Evolutionary conservation across 2,329 filamentous ascomycete genomes (phyloP).

Genomic region (Colletotrichum acutatum): DNA sequence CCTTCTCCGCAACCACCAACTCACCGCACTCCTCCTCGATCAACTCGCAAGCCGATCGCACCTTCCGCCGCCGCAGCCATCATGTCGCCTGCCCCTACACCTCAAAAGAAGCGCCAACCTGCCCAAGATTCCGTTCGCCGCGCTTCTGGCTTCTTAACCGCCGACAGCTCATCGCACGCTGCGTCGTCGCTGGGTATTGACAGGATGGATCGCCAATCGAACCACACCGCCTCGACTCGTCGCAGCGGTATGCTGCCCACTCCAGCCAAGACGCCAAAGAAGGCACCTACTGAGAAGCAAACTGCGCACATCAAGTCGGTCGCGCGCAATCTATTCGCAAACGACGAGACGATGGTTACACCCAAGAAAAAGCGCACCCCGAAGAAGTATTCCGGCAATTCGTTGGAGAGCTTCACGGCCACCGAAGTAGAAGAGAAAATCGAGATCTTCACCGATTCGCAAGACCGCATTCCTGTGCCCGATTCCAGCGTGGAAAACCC

Average conservation of each 20-base stretch:
- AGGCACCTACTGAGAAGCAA: constrained; percentile 64
- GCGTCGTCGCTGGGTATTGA: constrained; percentile 53
- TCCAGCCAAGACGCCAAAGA: constrained; percentile 81
- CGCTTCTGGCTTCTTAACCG: constrained; percentile 57
- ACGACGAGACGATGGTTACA: constrained; percentile 66
- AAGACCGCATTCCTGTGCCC: constrained; percentile 78
- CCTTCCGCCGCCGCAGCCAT: constrained; percentile 38
- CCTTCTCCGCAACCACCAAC: constrained; percentile 60
- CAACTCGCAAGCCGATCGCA: constrained; percentile 44
- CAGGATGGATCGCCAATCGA: constrained; percentile 37
- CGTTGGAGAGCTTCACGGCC: constrained; percentile 67
- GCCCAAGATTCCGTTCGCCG: constrained; percentile 59
- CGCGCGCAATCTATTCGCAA: constrained; percentile 71
- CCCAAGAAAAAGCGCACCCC: constrained; percentile 66
- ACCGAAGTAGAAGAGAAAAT: constrained; percentile 71
- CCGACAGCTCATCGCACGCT: constrained; percentile 55
- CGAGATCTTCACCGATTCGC: constrained; percentile 81
- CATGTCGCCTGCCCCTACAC: constrained; percentile 41
- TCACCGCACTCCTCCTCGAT: constrained; percentile 49
- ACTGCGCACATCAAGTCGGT: constrained; percentile 63
- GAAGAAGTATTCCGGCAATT: constrained; percentile 66
- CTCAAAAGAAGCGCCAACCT: constrained; percentile 60
- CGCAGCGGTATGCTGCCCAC: constrained; percentile 75
- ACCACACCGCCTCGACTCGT: constrained; percentile 44
- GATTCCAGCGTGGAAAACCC: constrained; percentile 78